Evolutionary conservation across 192 early-diverging fungal genomes (phyloP).

Genomic region (Coemansia sp.): DNA sequence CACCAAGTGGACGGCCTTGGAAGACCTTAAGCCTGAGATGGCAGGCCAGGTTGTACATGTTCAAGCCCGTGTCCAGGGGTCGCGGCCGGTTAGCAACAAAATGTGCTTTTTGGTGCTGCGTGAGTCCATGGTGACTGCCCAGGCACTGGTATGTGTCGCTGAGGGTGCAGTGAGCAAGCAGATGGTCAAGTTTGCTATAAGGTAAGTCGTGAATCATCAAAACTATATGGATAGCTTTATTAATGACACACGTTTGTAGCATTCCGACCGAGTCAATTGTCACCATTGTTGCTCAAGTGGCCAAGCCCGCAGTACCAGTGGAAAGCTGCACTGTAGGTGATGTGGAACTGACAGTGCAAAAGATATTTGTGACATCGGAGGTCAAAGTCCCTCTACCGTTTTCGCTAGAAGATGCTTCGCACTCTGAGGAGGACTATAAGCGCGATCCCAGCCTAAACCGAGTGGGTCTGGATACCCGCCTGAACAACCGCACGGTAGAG

Average conservation of each 20-base stretch:
- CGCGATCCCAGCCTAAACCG: constrained; percentile 65
- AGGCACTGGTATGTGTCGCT: constrained; percentile 77
- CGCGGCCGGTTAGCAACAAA: constrained; percentile 71
- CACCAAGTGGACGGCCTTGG: constrained; percentile 64
- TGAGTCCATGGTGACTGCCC: constrained; percentile 83
- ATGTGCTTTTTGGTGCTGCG: constrained; percentile 91
- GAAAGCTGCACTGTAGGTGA: constrained; percentile 90
- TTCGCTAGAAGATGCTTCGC: constrained; percentile 85
- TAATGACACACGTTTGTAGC: constrained; percentile 36
- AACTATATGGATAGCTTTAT: not conserved
- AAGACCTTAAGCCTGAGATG: constrained; percentile 59
- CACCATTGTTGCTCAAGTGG: constrained; percentile 76
- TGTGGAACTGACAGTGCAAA: constrained; percentile 82
- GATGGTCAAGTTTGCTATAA: constrained; percentile 87
- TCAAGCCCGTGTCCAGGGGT: constrained; percentile 88
- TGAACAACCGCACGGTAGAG: constrained; percentile 94
- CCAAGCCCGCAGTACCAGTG: constrained; percentile 75
- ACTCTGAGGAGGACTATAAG: constrained; percentile 78
- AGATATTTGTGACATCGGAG: constrained; percentile 73
- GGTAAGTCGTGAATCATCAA: constrained; percentile 37
- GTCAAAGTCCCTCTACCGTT: constrained; percentile 81
- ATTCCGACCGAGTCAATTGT: constrained; percentile 89
- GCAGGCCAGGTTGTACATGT: constrained; percentile 76
- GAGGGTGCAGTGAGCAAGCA: constrained; percentile 81
- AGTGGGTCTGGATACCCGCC: constrained; percentile 86